phyloP scores from a whole-genome alignment of 2,329 filamentous ascomycete species.

The Gliomastix tumulicola region DNA sequence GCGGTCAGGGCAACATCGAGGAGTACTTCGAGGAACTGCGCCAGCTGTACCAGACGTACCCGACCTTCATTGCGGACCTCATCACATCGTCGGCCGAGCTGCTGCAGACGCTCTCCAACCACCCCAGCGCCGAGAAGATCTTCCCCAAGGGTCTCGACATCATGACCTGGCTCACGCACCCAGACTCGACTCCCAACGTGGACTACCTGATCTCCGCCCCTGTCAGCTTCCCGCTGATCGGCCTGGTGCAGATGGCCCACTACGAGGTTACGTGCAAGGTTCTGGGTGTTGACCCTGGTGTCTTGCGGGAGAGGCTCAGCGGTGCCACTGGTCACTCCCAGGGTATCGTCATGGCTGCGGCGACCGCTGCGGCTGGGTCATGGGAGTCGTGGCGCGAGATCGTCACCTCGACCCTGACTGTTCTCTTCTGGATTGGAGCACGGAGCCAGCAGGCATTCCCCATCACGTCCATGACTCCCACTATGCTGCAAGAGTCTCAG shows the following conservation, averaged over 20 bases:
- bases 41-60: slow-evolving; percentile 85
- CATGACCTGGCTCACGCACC: slow-evolving; percentile 84
- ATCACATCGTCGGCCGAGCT: slow-evolving; percentile 76
- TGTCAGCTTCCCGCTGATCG: slow-evolving; percentile 93
- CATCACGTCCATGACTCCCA: slow-evolving; percentile 85
- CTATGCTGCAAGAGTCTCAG: slow-evolving; percentile 83
- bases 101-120: slow-evolving; percentile 75
- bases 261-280: slow-evolving; percentile 92
- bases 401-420: slow-evolving; percentile 73
- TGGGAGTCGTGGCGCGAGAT: slow-evolving; percentile 89
- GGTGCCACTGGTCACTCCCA: slow-evolving; percentile 96
- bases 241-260: slow-evolving; percentile 90
- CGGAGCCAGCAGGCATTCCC: slow-evolving; percentile 97
- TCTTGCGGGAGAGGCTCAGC: slow-evolving; percentile 74
- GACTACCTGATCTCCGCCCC: slow-evolving; percentile 93
- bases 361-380: slow-evolving; percentile 80
- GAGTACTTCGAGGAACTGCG: slow-evolving; percentile 98
- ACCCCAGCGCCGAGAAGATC: slow-evolving; percentile 85
- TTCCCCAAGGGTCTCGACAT: slow-evolving; percentile 97
- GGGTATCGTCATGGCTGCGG: slow-evolving; percentile 87
- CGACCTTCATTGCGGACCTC: slow-evolving; percentile 81
- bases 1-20: slow-evolving; percentile 97
- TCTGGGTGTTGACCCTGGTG: slow-evolving; percentile 81
- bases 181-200: slow-evolving; percentile 82
- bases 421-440: slow-evolving; percentile 97